Evolutionary conservation across 345 rosid genomes (phyloP), one percentile per base, ranked within the genome.

Genomic region (Eucalyptus pumila): DNA sequence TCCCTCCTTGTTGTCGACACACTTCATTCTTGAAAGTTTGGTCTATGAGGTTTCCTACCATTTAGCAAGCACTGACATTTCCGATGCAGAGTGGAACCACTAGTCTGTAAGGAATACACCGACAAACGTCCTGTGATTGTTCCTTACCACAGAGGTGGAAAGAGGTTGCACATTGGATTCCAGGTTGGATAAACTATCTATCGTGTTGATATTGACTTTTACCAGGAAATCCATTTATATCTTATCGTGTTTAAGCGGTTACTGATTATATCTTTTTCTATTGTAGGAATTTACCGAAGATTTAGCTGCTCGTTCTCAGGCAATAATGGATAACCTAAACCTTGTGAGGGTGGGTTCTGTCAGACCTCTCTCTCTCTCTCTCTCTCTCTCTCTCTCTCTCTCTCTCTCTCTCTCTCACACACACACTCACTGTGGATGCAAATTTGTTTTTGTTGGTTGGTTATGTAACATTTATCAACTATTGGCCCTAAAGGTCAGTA

Each of bases 131-230:
- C 99, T 10, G 97, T 96, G 88, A 93, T 96, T 90, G 88, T 98
- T 89, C 99, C 99, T 90, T 98, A 98, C 90, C 99, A 98, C 93
- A 96, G 90, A 94, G 99, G 99, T 87, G 99, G 99, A 88, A 97
- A 92, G 94, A 94, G 99, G 94, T 89, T 98, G 96, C 99, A 98
- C 87, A 97, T 97, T 90, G 99, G 99, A 65, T 93, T 96, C 86
- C 99, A 96, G 94, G 99, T 98, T 91, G 87, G 47, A 48, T 42
- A 67, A 32, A 86, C 44, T 37, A 56, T 87, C 8, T 49, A 76
- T 34, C 8, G 15, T 89, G 45, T 37, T 48, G 19, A 89, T 80
- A 54, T 54, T 9, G 86, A 87, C 37, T 47, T 62, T 60, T 16
- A 45, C 56, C 76, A 7, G 26, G 9, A 40, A 62, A 47, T 72